Evolutionary conservation across 1,139 yeast genomes (phyloP).

Genomic region (Yamadazyma sp.): DNA sequence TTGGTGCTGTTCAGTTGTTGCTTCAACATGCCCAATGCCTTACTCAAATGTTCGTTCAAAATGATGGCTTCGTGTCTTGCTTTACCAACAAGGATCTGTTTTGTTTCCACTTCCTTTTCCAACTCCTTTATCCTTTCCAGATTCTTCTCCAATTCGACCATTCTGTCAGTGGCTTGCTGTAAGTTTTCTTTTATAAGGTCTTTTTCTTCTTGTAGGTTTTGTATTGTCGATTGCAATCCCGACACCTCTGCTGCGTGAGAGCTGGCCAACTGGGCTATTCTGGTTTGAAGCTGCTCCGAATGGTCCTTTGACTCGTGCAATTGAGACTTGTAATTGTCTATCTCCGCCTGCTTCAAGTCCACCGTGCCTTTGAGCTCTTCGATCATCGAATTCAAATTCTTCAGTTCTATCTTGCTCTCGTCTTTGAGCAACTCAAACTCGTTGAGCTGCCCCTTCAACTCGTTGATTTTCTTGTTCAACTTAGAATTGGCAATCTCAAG

Average conservation of each 20-base stretch:
- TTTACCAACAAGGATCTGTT: conserved; percentile 81
- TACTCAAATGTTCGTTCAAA: conserved; percentile 88
- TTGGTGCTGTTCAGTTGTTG: conserved; percentile 64
- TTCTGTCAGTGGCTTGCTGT: conserved; percentile 10
- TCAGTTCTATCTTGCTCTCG: conserved; percentile 48
- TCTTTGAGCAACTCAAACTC: conserved; percentile 49
- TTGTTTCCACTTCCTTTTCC: conserved; percentile 54
- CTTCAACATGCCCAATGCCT: conserved; percentile 76
- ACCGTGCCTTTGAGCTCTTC: conserved; percentile 47
- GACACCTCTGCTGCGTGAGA: conserved; percentile 18
- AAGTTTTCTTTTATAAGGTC: conserved; percentile 5
- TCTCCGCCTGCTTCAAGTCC: conserved; percentile 19
- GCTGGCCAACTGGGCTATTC: conserved; percentile 16
- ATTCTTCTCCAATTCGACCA: conserved; percentile 16
- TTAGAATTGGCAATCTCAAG: conserved; percentile 39
- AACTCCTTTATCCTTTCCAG: conserved; percentile 13
- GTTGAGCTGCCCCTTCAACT: conserved; percentile 40
- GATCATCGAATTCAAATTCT: conserved; percentile 40
- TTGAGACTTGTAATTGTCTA: conserved; percentile 13
- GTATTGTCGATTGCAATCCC: conserved; percentile 17
- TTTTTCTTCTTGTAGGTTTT: conserved; percentile 11
- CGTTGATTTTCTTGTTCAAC: conserved; percentile 36
- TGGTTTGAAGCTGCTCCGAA: conserved; percentile 13
- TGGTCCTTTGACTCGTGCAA: conserved; percentile 7
- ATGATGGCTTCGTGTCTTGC: conserved; percentile 95